Evolutionary conservation across 345 rosid genomes (phyloP), one percentile per base, ranked within the genome.

Genomic region (Populus davidiana): DNA sequence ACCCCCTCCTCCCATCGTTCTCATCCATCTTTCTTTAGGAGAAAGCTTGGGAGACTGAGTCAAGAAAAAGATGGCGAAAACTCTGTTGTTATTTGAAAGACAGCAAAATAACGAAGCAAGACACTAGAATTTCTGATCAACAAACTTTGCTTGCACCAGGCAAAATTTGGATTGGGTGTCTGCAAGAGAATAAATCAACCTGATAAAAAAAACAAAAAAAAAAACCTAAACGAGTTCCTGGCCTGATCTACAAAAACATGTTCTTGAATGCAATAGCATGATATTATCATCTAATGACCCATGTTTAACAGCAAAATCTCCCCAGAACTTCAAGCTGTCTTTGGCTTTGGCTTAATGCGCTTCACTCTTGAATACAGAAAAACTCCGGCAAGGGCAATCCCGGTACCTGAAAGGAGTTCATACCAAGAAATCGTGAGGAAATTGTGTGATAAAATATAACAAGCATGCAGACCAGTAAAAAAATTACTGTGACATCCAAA

Each of bases 361-460:
- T 94, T 96, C 92, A 91, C 98, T 83, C 97, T 88, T 9, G 99
- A 96, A 81, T 96, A 96, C 67, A 92, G 77, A 83, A 96, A 96
- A 63, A 96, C 98, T 85, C 99, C 99, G 7, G 94, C 93, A 50
- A 96, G 93, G 18, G 97, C 99, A 47, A 96, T 76, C 12, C 94
- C 99, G 68, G 99, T 96, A 75, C 99, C 99, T 96, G 86, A 74
- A 63, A 49, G 6, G 38, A 9, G 17, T 69, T 21, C 36, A 38
- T 9, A 33, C 7, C 6, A 36, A 23, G 29, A 54, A 12, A 16
- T 7, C 7, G n/a, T 23, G 13, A 66, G 38, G 47, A 62, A 8
- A 18, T 29, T 12, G 25, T 17, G 54, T 21, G 11, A 4, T 47
- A 39, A 38, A 18, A 69, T 10, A 69, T 23, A 16, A 49, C 16